A percentile compares a stretch with the other conserved stretches of the same genome.
phyloP scores from a whole-genome alignment of 306 rosid genomes.

The Sechiopsis laciniata region DNA sequence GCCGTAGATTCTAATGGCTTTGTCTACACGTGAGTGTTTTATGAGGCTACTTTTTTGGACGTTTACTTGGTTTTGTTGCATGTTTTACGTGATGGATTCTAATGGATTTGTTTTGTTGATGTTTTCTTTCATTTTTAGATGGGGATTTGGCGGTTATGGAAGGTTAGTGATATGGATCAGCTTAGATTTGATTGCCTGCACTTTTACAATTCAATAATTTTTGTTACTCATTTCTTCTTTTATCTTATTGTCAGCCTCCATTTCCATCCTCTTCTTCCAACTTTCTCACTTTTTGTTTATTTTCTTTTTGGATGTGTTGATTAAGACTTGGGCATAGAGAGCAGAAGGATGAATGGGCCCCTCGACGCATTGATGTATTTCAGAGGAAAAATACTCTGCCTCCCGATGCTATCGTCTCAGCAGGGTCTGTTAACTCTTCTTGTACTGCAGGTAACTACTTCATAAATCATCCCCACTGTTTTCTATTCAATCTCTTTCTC shows the following conservation, averaged over 20 bases:
- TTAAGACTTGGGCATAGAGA: constrained; percentile 95
- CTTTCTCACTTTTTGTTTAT: constrained; percentile 7
- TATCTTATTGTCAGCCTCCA: not conserved
- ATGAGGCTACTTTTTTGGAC: constrained; percentile 16
- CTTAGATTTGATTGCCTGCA: not conserved
- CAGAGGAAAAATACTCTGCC: constrained; percentile 67
- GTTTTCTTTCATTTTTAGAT: constrained; percentile 42
- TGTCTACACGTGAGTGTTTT: constrained; percentile 79
- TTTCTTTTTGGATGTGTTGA: constrained; percentile 17
- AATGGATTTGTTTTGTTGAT: constrained; percentile 8
- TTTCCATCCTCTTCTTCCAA: not conserved
- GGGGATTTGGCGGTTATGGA: constrained; percentile 99
- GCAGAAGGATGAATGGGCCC: constrained; percentile 96
- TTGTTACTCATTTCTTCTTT: not conserved
- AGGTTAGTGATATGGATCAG: constrained; percentile 45
- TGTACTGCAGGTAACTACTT: constrained; percentile 76
- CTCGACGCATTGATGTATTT: constrained; percentile 84
- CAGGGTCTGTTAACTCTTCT: constrained; percentile 80
- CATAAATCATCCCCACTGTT: not conserved
- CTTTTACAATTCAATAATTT: not conserved
- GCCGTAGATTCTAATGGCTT: constrained; percentile 84
- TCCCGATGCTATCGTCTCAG: constrained; percentile 74
- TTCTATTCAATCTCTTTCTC: not conserved
- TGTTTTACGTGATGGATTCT: not conserved
- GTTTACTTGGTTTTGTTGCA: not conserved